phyloP scores from a whole-genome alignment of 2,329 filamentous ascomycete genomes.

The Rhinocladiella mackenziei region DNA sequence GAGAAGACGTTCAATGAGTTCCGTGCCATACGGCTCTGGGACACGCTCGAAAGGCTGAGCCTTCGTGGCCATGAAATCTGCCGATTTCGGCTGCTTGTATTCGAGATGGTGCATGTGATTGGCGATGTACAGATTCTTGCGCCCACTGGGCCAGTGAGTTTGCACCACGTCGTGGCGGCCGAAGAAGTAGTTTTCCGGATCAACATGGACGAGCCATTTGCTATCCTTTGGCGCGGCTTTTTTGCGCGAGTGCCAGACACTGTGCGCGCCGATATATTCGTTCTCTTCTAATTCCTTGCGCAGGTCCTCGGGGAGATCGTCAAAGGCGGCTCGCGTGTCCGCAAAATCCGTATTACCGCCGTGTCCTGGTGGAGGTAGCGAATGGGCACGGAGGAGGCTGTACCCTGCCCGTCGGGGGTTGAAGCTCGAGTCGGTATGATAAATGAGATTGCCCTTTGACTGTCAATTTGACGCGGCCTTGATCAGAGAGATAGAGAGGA shows the following conservation, averaged over 20 bases:
- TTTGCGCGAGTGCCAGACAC: conserved; percentile 51
- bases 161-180: conserved; percentile 50
- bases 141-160: conserved; percentile 44
- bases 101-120: conserved; percentile 52
- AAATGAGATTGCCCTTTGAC: conserved; percentile 48
- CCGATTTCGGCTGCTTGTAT: conserved; percentile 13
- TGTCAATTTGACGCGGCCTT: too few species aligned
- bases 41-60: conserved; percentile 22
- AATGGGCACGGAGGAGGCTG: conserved; percentile 50
- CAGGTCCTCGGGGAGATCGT: conserved; percentile 41
- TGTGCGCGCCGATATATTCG: conserved; percentile 49
- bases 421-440: conserved; percentile 55
- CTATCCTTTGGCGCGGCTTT: conserved; percentile 48
- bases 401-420: conserved; percentile 53
- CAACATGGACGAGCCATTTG: conserved; percentile 42
- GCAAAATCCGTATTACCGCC: conserved; percentile 54
- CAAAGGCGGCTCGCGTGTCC: conserved; percentile 51
- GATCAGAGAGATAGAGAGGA: too few species aligned
- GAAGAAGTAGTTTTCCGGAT: conserved; percentile 40
- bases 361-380: conserved; percentile 46
- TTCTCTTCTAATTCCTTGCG: conserved; percentile 37
- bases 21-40: conserved; percentile 34
- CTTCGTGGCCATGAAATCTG: conserved; percentile 10
- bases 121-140: conserved; percentile 53
- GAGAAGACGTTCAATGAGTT: conserved; percentile 38